phyloP scores from a whole-genome alignment of 1,284 basidiomycete genomes.

The Porogramme epimiltina region DNA sequence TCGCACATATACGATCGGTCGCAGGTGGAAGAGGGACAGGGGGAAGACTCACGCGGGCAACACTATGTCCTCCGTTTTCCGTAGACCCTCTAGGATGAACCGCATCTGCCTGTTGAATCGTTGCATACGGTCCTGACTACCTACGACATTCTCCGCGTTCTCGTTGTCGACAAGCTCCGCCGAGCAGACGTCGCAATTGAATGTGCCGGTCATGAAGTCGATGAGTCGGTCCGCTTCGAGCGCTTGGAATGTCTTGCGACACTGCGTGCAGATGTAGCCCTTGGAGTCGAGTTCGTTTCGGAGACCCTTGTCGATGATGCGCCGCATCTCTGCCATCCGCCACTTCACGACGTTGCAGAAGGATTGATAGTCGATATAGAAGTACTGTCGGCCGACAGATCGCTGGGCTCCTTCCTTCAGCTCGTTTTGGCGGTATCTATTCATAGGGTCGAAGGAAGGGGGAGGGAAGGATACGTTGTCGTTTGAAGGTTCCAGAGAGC shows the following conservation, averaged over 20 bases:
- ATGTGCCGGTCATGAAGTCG: slow-evolving; percentile 63
- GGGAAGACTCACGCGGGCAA: slow-evolving; percentile 62
- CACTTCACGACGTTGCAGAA: slow-evolving; percentile 98
- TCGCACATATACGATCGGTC: background rate
- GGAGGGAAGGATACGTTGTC: background rate
- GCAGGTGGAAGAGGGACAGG: slow-evolving; percentile 1
- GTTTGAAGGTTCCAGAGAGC: background rate
- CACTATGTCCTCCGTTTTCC: slow-evolving; percentile 87
- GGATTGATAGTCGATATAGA: slow-evolving; percentile 94
- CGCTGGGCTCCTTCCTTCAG: slow-evolving; percentile 82
- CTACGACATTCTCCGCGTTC: slow-evolving; percentile 80
- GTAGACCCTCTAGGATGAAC: slow-evolving; percentile 84
- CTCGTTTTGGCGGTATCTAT: slow-evolving; percentile 87
- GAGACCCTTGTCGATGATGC: slow-evolving; percentile 85
- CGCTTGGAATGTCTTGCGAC: slow-evolving; percentile 82
- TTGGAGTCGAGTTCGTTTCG: slow-evolving; percentile 95
- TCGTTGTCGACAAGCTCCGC: slow-evolving; percentile 92
- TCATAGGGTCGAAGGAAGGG: slow-evolving; percentile 3
- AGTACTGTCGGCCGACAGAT: slow-evolving; percentile 85
- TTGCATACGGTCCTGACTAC: slow-evolving; percentile 93
- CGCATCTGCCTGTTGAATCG: slow-evolving; percentile 92
- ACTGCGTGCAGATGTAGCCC: slow-evolving; percentile 93
- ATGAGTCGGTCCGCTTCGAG: slow-evolving; percentile 86
- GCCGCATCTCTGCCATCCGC: slow-evolving; percentile 93
- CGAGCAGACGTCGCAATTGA: slow-evolving; percentile 79